A percentile compares a stretch with the other conserved stretches of the same genome.
Conservation (phyloP, 169 alveolate species). For the Plasmodium berghei region DNA sequence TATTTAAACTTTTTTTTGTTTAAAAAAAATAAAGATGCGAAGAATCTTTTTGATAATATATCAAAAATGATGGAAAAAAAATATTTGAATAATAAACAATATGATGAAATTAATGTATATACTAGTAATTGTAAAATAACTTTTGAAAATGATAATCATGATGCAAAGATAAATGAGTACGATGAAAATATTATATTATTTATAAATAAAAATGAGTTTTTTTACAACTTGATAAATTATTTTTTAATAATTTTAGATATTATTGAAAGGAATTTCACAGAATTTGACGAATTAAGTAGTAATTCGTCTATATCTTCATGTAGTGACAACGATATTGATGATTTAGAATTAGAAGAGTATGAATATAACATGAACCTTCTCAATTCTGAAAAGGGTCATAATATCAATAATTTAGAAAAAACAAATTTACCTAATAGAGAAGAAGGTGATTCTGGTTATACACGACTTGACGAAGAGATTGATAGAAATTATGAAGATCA, state of each 20-base stretch:
- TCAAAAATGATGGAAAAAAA: slow-evolving; percentile 46
- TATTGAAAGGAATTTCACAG: slow-evolving; percentile 16
- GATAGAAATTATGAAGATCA: neutral
- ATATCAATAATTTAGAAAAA: slow-evolving; percentile 5
- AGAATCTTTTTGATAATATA: slow-evolving; percentile 35
- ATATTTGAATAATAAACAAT: slow-evolving; percentile 42
- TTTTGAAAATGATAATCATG: neutral
- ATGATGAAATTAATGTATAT: slow-evolving; percentile 17
- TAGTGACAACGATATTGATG: slow-evolving; percentile 22
- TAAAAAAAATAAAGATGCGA: slow-evolving; percentile 58
- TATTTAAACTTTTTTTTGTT: slow-evolving; percentile 62
- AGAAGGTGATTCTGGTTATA: neutral
- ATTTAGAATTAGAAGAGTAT: slow-evolving; percentile 15
- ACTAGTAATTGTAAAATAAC: slow-evolving; percentile 21
- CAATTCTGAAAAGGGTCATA: neutral
- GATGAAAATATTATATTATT: slow-evolving; percentile 51
- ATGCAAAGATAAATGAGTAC: neutral
- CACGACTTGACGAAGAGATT: too few relatives aligned
- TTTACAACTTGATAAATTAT: slow-evolving; percentile 67
- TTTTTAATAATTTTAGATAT: slow-evolving; percentile 62
- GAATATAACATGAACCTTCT: slow-evolving; percentile 15
- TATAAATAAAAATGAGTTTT: slow-evolving; percentile 66
- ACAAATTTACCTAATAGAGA: neutral
- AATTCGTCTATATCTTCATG: slow-evolving; percentile 21
- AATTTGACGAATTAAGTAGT: slow-evolving; percentile 1